Evolutionary conservation across 352 stramenopile genomes (phyloP), one percentile per base, ranked within the genome.

Genomic region (Globisporangium polare): DNA sequence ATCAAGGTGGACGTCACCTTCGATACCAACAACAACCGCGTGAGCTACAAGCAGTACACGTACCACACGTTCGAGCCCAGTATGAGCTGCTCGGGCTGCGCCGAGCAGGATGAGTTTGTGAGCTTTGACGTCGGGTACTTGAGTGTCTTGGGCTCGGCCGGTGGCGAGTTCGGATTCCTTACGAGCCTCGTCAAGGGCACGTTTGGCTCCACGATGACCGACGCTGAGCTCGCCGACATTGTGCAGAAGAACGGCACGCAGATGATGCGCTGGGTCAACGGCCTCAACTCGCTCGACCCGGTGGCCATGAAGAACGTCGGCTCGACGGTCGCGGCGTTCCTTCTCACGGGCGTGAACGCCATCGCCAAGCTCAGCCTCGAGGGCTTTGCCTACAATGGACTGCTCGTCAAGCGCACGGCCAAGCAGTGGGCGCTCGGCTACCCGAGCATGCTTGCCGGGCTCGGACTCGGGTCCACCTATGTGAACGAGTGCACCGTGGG

Each of bases 41-140:
- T 92, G 56, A 84, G 66, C 45, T 92, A 92, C 78, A 88, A 86
- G 69, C 74, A 65, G 63, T 92, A 92, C 74, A 88, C 76, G 59
- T 90, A 88, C 69, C 77, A 89, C 73, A 81, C 69, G 60, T 92
- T 74, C 54, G 63, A 75, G 18, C 8, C 63, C 15, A 64, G 73
- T 3, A 71, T 66, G 61, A 86, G 75, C 62, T 92, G 83, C 60
- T 51, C 49, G 18, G 69, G 62, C 20, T 92, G 83, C 68, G 69
- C 60, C 12, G 78, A 88, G 52, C 62, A 59, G 12, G 83, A 92
- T 64, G 33, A 45, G 33, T 52, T 66, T 35, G 45, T 47, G 33
- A 42, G 46, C 33, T 54, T 52, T 24, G 62, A 68, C 58, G 13
- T 65, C 27, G 62, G 62, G 24, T 68, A 68, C 57, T n/a, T 68